Evolutionary conservation across 2,329 filamentous ascomycete genomes (phyloP), one percentile per base, ranked within the genome.

Genomic region (Talaromyces sp.): DNA sequence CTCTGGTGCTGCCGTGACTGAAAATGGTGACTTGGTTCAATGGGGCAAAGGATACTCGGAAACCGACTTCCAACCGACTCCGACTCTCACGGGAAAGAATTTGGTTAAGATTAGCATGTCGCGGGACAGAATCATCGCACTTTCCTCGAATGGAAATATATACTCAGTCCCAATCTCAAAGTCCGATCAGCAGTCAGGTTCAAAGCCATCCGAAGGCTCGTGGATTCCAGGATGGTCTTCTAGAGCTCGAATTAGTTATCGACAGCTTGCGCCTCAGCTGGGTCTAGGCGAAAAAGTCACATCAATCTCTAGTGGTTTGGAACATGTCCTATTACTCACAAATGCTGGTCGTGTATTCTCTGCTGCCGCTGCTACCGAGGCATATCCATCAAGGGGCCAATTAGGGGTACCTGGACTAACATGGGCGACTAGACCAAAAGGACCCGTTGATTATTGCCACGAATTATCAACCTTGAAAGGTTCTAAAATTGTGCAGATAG

Each of bases 241-340:
- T 13, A 77, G 73, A 25, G 82, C 87, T 10, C 75, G 76, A 31
- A 81, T 94, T 69, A 91, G 87, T 74, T 96, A 94, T 76, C 89
- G 93, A 63, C 82, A 81, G 25, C 79, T 97, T 63, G 87, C 87
- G 15, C 92, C 92, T 0, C 83, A 84, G 61, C 81, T 95, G 34
- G 79, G 77, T 25, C 89, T 88, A 79, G 87, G 86, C 36, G 93
- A 97, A 77, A 90, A 85, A 66, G 82, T 98, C 7, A 86, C 86
- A 0, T 85, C 92, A 61, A 86, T 98, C 65, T 86, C 87, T 66
- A 88, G 89, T 68, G 95, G 95, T 1, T 83, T 91, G 15, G 93
- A 98, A 73, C 94, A 98, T 76, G 91, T 90, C 36, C 84, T 98
- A 0, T 83, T 99, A 59, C 84, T 97, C 67, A 97, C 94, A 0